A percentile compares a stretch with the other conserved stretches of the same genome.
Evolutionary conservation across 305 asterid genomes (phyloP).

Genomic region (Caryopteris hybrid): DNA sequence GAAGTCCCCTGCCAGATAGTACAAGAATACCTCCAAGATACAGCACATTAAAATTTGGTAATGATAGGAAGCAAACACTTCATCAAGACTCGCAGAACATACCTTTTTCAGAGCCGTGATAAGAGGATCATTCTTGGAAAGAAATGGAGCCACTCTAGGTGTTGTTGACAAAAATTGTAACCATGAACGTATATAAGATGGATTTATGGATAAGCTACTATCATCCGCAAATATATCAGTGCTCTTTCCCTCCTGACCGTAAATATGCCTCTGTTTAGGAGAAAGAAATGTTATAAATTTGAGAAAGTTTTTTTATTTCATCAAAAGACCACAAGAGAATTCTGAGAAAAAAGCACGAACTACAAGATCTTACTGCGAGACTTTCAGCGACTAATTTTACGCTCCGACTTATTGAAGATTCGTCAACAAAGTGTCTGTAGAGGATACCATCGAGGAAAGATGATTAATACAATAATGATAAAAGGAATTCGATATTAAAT

Average conservation of each 20-base stretch:
- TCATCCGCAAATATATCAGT: conserved; percentile 67
- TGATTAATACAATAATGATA: conserved; percentile 14
- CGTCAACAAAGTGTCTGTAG: conserved; percentile 57
- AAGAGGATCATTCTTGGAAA: conserved; percentile 70
- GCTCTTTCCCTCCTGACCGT: conserved; percentile 59
- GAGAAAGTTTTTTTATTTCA: background rate
- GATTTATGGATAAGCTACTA: conserved; percentile 78
- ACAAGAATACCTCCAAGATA: background rate
- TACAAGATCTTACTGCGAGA: conserved; percentile 67
- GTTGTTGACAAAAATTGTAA: conserved; percentile 68
- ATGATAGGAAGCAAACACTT: conserved; percentile 6
- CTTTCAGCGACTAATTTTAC: conserved; percentile 92
- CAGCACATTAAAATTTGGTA: background rate
- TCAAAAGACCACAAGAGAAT: background rate
- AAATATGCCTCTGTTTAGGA: conserved; percentile 74
- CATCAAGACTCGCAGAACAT: conserved; percentile 4
- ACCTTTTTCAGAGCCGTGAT: conserved; percentile 85
- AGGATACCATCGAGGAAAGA: conserved; percentile 30
- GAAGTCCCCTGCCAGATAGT: background rate
- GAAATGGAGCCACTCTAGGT: conserved; percentile 90
- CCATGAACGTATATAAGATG: conserved; percentile 79
- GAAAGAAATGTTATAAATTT: conserved; percentile 11
- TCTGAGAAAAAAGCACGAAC: background rate
- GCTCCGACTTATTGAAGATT: conserved; percentile 58
- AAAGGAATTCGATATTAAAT: background rate